Conservation (phyloP, 1,139 yeast species). For the Suhomyces coccinellae region DNA sequence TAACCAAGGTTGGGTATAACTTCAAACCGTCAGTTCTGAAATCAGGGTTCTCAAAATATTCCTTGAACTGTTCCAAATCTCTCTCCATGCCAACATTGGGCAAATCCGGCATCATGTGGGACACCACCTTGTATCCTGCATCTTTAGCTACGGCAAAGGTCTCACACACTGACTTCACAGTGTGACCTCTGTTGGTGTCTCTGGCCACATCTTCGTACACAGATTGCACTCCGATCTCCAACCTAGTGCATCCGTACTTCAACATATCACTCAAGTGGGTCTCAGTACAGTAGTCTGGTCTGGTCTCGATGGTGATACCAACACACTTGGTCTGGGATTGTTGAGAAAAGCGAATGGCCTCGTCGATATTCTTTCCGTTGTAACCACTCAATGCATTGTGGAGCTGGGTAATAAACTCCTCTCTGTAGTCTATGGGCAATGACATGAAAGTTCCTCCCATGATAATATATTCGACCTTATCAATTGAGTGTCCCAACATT, state of each 20-base stretch:
- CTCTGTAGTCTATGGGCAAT: constrained; percentile 84
- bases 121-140: constrained; percentile 96
- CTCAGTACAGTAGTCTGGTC: constrained; percentile 98
- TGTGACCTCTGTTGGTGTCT: constrained; percentile 97
- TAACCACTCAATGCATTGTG: constrained; percentile 96
- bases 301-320: constrained; percentile 96
- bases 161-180: constrained; percentile 93
- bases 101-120: constrained; percentile 99
- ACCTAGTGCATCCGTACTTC: constrained; percentile 92
- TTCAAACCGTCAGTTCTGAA: constrained; percentile 97
- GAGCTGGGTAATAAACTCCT: constrained; percentile 79
- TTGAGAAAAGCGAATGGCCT: constrained; percentile 87
- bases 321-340: constrained; percentile 96
- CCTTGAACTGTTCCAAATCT: constrained; percentile 92
- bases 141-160: constrained; percentile 95
- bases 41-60: constrained; percentile 94
- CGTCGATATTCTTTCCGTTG: constrained; percentile 84
- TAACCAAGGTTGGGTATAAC: constrained; percentile 92
- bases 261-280: constrained; percentile 95
- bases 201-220: constrained; percentile 98
- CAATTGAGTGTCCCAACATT: constrained; percentile 94
- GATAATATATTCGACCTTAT: constrained; percentile 93
- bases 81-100: constrained; percentile 99
- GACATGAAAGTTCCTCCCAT: constrained; percentile 99
- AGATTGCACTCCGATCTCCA: constrained; percentile 96